Conservation (phyloP, 169 alveolate species). For the Plasmodium chabaudi region DNA sequence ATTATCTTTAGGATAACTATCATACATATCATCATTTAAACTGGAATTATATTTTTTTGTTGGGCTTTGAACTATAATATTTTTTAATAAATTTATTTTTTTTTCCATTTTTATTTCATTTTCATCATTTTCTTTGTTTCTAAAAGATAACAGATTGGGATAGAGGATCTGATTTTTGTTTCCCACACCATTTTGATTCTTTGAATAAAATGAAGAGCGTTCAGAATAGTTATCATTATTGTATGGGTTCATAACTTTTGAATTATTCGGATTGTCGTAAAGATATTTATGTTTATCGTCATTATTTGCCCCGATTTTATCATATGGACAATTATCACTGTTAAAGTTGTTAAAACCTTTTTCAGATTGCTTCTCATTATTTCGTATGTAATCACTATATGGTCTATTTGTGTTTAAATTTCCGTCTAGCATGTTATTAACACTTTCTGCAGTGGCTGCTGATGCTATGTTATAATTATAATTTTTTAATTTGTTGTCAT, state of each 20-base stretch:
- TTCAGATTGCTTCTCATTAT: no score
- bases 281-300: no score
- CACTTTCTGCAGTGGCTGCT: no score
- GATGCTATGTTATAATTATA: no score
- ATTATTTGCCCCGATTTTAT: background rate
- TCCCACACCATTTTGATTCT: no score
- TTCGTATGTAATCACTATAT: no score
- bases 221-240: background rate
- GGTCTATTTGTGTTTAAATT: no score
- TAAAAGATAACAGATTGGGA: conserved; percentile 12
- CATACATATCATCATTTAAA: conserved; percentile 59
- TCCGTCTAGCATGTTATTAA: no score
- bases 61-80: conserved; percentile 41
- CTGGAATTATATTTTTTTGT: conserved; percentile 43
- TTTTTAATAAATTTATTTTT: conserved; percentile 63
- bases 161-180: conserved; percentile 6
- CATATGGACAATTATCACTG: background rate
- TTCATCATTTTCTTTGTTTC: conserved; percentile 68
- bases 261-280: no score
- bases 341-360: background rate
- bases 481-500: no score
- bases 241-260: no score
- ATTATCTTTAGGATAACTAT: conserved; percentile 28
- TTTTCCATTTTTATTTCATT: conserved; percentile 61
- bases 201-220: background rate